These are phyloP conservation scores for Lepiota venenata DNA, from an alignment of 768 basidiomycete species.

Conservation along the genomic window DNA sequence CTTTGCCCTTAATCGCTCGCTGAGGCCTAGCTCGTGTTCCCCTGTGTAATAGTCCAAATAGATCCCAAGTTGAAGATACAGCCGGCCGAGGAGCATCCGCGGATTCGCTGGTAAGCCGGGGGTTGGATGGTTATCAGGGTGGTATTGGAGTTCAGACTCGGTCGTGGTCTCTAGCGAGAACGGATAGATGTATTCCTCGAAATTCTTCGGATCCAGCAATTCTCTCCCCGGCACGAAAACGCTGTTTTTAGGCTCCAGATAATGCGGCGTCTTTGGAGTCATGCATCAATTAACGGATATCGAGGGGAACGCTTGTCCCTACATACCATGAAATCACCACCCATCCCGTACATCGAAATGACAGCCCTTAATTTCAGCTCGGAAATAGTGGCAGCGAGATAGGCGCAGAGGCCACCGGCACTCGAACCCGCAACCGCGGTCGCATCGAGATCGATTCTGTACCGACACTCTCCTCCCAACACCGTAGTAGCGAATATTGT, in stretches of 20 bases:
- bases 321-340: slow-evolving; percentile 53
- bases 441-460: slow-evolving; percentile 37
- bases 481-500: neutral
- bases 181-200: slow-evolving; percentile 46
- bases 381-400: slow-evolving; percentile 49
- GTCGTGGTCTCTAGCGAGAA: slow-evolving; percentile 24
- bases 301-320: neutral
- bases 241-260: slow-evolving; percentile 41
- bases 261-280: slow-evolving; percentile 38
- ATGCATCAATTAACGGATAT: neutral
- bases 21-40: slow-evolving; percentile 44
- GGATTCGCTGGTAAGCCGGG: slow-evolving; percentile 63
- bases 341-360: slow-evolving; percentile 59
- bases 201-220: slow-evolving; percentile 46
- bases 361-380: slow-evolving; percentile 51
- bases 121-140: slow-evolving; percentile 38
- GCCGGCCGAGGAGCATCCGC: slow-evolving; percentile 52
- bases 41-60: slow-evolving; percentile 60
- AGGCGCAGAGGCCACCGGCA: slow-evolving; percentile 62
- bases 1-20: slow-evolving; percentile 33
- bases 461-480: slow-evolving; percentile 13
- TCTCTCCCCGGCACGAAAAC: slow-evolving; percentile 56
- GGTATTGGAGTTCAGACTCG: slow-evolving; percentile 46
- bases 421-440: slow-evolving; percentile 57
- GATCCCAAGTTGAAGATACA: slow-evolving; percentile 57